These are phyloP conservation scores for Saccharomyces hybrid DNA, from an alignment of 1,139 yeast genomes.

Conservation along the genomic window DNA sequence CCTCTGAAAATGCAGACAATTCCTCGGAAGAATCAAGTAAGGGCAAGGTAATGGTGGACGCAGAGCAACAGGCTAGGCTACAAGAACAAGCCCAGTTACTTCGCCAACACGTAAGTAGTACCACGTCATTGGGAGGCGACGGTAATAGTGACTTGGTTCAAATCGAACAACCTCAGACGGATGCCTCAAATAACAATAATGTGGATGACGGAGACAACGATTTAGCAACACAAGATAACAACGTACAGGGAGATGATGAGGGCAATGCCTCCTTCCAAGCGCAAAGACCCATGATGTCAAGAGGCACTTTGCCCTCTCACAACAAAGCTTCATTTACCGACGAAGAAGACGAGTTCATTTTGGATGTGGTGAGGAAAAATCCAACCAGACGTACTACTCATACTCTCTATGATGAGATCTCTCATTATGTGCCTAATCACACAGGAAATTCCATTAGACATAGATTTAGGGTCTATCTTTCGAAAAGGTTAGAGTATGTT, in stretches of 20 bases:
- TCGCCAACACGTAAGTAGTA: background rate
- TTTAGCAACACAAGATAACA: constrained; percentile 1
- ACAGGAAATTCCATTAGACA: constrained; percentile 70
- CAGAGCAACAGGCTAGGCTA: constrained; percentile 1
- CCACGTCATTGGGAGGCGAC: background rate
- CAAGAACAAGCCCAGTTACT: background rate
- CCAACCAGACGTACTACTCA: constrained; percentile 63
- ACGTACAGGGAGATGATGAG: constrained; percentile 1
- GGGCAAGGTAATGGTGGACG: constrained; percentile 5
- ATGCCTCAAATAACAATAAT: background rate
- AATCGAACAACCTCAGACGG: background rate
- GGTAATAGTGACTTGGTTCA: background rate
- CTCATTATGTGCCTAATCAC: constrained; percentile 51
- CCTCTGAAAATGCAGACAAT: background rate
- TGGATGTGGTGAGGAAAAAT: constrained; percentile 57
- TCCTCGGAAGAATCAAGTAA: constrained; percentile 9
- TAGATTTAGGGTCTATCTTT: constrained; percentile 54
- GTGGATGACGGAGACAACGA: constrained; percentile 1
- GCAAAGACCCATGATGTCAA: background rate
- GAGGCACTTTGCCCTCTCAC: constrained; percentile 15
- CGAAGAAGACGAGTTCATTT: constrained; percentile 55
- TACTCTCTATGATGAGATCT: constrained; percentile 52
- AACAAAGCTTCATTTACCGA: constrained; percentile 43
- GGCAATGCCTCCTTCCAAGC: constrained; percentile 4
- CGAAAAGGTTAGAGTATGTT: constrained; percentile 45